These are phyloP conservation scores for Xylaria castorea DNA, from an alignment of 495 filamentous ascomycete genomes.

Conservation along the genomic window DNA sequence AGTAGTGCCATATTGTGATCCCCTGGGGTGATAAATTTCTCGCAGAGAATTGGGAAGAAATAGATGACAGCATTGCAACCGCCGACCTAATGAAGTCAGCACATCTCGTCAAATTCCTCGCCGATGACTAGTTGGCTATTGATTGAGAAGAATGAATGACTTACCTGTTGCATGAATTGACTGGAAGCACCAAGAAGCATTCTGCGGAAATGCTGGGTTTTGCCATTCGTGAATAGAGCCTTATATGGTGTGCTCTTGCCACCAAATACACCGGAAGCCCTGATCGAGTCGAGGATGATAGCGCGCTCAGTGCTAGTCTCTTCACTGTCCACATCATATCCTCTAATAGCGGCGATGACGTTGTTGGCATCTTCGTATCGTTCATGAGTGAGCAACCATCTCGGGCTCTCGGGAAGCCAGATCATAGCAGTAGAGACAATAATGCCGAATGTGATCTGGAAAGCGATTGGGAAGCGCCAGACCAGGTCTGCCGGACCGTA, in stretches of 20 bases:
- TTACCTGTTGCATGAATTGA: conserved; percentile 80
- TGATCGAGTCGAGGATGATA: conserved; percentile 69
- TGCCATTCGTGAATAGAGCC: conserved; percentile 65
- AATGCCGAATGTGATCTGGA: conserved; percentile 78
- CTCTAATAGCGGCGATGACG: conserved; percentile 73
- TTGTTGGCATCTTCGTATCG: conserved; percentile 70
- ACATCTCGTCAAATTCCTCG: background rate
- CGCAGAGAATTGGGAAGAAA: conserved; percentile 80
- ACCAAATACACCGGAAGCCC: conserved; percentile 63
- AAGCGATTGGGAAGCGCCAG: conserved; percentile 85
- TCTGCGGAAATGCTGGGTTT: conserved; percentile 70
- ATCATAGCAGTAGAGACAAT: conserved; percentile 68
- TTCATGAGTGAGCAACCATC: conserved; percentile 74
- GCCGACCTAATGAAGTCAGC: conserved; percentile 41
- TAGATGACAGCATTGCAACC: conserved; percentile 86
- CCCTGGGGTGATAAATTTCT: conserved; percentile 61
- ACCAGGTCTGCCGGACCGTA: conserved; percentile 69
- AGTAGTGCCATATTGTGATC: conserved; percentile 67
- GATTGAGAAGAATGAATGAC: background rate
- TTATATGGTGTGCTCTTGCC: conserved; percentile 61
- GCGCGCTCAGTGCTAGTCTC: conserved; percentile 64
- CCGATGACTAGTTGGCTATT: background rate
- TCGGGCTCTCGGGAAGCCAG: conserved; percentile 77
- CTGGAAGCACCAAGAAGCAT: conserved; percentile 66
- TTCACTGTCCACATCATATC: conserved; percentile 62